phyloP scores from a whole-genome alignment of 2,329 filamentous ascomycete genomes.

The Diaporthe eres region DNA sequence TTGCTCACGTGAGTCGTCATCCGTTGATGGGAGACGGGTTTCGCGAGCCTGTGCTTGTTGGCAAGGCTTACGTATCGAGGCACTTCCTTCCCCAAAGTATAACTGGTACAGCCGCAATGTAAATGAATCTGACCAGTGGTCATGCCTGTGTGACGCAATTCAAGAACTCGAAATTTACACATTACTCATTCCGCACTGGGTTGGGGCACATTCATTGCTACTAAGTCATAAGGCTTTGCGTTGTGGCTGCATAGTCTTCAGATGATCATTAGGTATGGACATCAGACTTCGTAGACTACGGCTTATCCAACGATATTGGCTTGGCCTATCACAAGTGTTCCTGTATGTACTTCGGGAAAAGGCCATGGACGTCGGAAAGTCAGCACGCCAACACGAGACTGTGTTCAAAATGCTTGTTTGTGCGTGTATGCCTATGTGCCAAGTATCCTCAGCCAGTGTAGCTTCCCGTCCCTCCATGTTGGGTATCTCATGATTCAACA shows the following conservation, averaged over 20 bases:
- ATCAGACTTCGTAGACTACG: background rate
- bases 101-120: background rate
- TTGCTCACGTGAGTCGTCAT: background rate
- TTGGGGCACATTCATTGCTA: background rate
- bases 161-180: background rate
- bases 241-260: background rate
- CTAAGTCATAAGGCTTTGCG: background rate
- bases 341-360: no score
- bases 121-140: no score
- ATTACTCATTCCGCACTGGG: no score
- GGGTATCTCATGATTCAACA: constrained; percentile 33
- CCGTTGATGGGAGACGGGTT: background rate
- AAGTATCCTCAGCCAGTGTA: background rate
- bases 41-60: background rate
- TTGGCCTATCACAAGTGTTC: no score
- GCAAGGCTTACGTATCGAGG: background rate
- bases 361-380: no score
- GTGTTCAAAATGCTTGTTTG: background rate
- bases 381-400: background rate
- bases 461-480: background rate
- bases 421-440: background rate
- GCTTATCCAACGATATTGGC: background rate
- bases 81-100: background rate
- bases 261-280: background rate
- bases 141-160: no score